Percentiles rank a stretch among this genome's conserved stretches.
phyloP scores from a whole-genome alignment of 495 filamentous ascomycete genomes.

The Podospora appendiculata region DNA sequence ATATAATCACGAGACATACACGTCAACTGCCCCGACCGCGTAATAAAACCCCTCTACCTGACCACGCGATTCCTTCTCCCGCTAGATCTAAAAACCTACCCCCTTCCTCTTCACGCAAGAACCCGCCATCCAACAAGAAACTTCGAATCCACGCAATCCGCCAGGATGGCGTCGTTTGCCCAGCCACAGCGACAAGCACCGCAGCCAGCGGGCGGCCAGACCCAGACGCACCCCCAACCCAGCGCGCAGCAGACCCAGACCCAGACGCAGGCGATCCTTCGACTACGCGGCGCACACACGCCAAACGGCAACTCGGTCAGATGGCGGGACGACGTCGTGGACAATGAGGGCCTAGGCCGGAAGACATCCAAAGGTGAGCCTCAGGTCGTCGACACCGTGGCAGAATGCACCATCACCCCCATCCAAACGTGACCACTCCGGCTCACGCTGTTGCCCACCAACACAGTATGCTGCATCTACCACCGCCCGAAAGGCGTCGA shows the following conservation, averaged over 20 bases:
- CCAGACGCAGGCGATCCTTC: constrained; percentile 34
- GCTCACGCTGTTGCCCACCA: neutral
- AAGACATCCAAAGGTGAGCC: constrained; percentile 84
- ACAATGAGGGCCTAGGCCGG: constrained; percentile 92
- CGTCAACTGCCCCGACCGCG: too few species aligned
- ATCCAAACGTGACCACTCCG: neutral
- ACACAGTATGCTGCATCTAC: constrained; percentile 94
- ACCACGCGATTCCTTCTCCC: too few species aligned
- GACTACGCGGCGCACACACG: constrained; percentile 34
- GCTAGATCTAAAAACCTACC: neutral
- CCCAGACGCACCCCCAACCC: constrained; percentile 4
- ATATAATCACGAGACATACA: too few species aligned
- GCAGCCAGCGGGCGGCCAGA: constrained; percentile 13
- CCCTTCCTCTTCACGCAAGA: neutral
- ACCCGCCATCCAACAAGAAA: neutral
- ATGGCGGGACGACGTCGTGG: constrained; percentile 90
- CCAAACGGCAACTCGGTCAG: constrained; percentile 51
- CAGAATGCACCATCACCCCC: neutral
- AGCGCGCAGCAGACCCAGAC: constrained; percentile 8
- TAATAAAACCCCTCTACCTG: too few species aligned
- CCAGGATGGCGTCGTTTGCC: constrained; percentile 14
- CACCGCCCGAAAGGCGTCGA: constrained; percentile 74
- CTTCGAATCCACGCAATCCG: neutral
- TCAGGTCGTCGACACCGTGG: neutral
- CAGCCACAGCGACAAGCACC: constrained; percentile 8